Conservation (phyloP, 2,329 filamentous ascomycete genomes). For the Cercospora nicotianae region DNA sequence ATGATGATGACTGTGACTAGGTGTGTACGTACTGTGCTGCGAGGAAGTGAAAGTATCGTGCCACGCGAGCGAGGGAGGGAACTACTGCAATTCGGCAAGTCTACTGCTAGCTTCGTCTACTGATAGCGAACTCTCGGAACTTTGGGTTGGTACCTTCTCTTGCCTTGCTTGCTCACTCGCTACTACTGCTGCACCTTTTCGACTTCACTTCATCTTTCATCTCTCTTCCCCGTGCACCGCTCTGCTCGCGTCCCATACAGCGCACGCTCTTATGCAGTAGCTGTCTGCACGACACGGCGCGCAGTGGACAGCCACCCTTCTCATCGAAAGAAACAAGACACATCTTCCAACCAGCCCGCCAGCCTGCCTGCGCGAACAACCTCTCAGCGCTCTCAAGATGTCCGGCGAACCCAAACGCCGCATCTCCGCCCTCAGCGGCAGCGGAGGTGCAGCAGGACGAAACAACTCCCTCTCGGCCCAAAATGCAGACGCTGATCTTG, state of each 20-base stretch:
- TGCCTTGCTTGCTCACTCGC: neutral
- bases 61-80: neutral
- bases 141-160: neutral
- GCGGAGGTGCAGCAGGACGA: conserved; percentile 1
- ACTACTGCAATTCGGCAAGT: neutral
- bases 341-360: neutral
- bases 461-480: conserved; percentile 36
- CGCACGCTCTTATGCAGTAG: neutral
- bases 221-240: neutral
- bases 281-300: neutral
- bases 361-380: neutral
- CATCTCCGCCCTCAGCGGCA: conserved; percentile 12
- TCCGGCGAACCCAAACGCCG: conserved; percentile 18
- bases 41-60: neutral
- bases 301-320: neutral
- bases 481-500: conserved; percentile 60
- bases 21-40: no score
- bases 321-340: neutral
- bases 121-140: neutral
- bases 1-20: neutral
- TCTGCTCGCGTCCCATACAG: neutral
- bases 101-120: neutral
- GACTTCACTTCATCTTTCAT: neutral
- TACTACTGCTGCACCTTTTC: neutral
- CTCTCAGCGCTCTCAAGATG: conserved; percentile 1